Conservation (phyloP, 805 yeast species). For the Ogataea degrootiae region DNA sequence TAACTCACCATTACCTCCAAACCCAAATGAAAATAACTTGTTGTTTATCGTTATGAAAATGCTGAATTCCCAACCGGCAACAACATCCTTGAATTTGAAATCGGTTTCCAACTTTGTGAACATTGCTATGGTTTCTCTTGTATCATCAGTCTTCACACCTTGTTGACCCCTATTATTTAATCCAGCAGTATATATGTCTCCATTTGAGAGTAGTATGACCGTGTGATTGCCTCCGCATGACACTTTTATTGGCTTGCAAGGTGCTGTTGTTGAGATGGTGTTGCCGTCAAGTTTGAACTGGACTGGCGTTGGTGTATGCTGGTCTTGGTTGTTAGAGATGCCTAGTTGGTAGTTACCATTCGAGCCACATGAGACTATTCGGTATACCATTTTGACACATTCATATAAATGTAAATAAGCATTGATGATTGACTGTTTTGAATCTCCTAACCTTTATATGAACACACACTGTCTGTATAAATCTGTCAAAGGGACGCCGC, state of each 20-base stretch:
- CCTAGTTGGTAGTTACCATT: conserved; percentile 82
- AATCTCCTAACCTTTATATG: too few species aligned
- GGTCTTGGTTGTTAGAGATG: conserved; percentile 47
- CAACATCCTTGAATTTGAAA: conserved; percentile 39
- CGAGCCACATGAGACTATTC: conserved; percentile 62
- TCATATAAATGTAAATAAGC: neutral
- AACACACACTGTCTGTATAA: too few species aligned
- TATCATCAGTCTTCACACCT: conserved; percentile 1
- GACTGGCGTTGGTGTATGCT: conserved; percentile 23
- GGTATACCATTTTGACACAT: neutral
- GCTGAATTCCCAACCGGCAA: conserved; percentile 81
- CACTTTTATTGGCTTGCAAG: conserved; percentile 36
- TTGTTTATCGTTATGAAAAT: conserved; percentile 40
- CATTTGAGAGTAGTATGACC: conserved; percentile 47
- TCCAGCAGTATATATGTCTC: conserved; percentile 56
- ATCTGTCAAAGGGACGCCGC: too few species aligned
- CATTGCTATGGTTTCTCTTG: conserved; percentile 3
- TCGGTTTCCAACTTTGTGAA: conserved; percentile 7
- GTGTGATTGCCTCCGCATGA: conserved; percentile 90
- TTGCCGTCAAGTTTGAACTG: conserved; percentile 1
- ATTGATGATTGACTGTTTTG: too few species aligned
- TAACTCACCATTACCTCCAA: conserved; percentile 70
- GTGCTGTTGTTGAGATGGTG: neutral
- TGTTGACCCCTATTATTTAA: conserved; percentile 12
- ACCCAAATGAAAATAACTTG: conserved; percentile 51